These are phyloP conservation scores for Handroanthus guayacan DNA, from an alignment of 257 asterid species.

Conservation along the genomic window DNA sequence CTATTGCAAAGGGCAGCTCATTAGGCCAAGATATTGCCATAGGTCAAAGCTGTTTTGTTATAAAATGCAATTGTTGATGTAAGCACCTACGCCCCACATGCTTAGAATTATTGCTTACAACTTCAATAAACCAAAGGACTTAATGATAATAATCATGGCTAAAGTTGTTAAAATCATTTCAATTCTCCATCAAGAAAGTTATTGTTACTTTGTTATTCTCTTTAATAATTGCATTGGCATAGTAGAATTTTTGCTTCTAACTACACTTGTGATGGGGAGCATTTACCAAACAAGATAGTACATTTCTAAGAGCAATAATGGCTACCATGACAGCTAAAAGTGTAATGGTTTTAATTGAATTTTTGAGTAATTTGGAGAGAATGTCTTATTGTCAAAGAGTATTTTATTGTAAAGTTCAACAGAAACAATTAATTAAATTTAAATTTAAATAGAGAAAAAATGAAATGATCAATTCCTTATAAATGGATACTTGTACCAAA, in stretches of 20 bases:
- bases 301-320: constrained; percentile 13
- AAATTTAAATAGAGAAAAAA: background rate
- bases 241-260: constrained; percentile 9
- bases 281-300: constrained; percentile 37
- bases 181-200: background rate
- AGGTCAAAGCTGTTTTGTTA: constrained; percentile 31
- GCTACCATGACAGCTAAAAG: constrained; percentile 15
- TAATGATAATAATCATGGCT: background rate
- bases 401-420: background rate
- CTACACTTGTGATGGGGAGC: constrained; percentile 37
- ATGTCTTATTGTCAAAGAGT: background rate
- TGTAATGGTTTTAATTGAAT: constrained; percentile 14
- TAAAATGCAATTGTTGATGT: constrained; percentile 34
- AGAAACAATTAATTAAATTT: background rate
- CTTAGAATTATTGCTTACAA: constrained; percentile 42
- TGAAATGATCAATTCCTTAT: background rate
- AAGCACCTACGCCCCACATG: constrained; percentile 49
- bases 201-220: constrained; percentile 21
- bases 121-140: background rate
- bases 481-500: background rate
- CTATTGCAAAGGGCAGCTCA: constrained; percentile 41
- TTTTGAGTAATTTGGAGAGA: constrained; percentile 19
- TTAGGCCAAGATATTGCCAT: constrained; percentile 27
- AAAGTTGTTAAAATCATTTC: background rate
- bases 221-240: no score